These are phyloP conservation scores for Trichoderma gracile DNA, from an alignment of 2,329 filamentous ascomycete genomes.

Conservation along the genomic window DNA sequence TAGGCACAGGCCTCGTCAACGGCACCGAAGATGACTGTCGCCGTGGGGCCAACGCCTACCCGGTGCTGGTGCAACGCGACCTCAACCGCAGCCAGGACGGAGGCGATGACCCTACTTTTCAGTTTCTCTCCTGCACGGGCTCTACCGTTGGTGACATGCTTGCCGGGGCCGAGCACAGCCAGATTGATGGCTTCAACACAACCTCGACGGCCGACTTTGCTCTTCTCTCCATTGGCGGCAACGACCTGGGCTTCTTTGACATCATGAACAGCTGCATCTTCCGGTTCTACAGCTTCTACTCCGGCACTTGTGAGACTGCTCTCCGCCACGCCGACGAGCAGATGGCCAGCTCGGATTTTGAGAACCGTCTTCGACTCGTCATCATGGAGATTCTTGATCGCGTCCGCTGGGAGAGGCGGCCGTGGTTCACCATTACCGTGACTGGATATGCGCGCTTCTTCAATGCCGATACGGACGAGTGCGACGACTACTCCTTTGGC, in stretches of 20 bases:
- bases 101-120: slow-evolving; percentile 36
- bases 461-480: slow-evolving; percentile 46
- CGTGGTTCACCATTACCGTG: slow-evolving; percentile 46
- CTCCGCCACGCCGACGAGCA: slow-evolving; percentile 39
- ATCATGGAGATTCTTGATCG: slow-evolving; percentile 48
- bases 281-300: slow-evolving; percentile 51
- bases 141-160: slow-evolving; percentile 46
- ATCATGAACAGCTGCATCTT: slow-evolving; percentile 54
- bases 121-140: slow-evolving; percentile 51
- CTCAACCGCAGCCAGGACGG: slow-evolving; percentile 30
- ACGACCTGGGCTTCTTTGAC: slow-evolving; percentile 52
- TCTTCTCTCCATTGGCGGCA: slow-evolving; percentile 50
- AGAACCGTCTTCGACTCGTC: slow-evolving; percentile 42
- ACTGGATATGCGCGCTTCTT: slow-evolving; percentile 53
- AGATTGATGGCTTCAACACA: slow-evolving; percentile 46
- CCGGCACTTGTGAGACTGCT: slow-evolving; percentile 47
- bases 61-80: slow-evolving; percentile 44
- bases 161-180: slow-evolving; percentile 40
- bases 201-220: slow-evolving; percentile 45
- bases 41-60: slow-evolving; percentile 46
- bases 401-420: slow-evolving; percentile 47
- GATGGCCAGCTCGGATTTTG: slow-evolving; percentile 42
- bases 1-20: slow-evolving; percentile 45
- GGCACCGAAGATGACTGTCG: slow-evolving; percentile 46
- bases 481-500: slow-evolving; percentile 48